Base-by-base conservation (phyloP, 495 filamentous ascomycete genomes). In the Hyaloscypha hepaticicola region DNA sequence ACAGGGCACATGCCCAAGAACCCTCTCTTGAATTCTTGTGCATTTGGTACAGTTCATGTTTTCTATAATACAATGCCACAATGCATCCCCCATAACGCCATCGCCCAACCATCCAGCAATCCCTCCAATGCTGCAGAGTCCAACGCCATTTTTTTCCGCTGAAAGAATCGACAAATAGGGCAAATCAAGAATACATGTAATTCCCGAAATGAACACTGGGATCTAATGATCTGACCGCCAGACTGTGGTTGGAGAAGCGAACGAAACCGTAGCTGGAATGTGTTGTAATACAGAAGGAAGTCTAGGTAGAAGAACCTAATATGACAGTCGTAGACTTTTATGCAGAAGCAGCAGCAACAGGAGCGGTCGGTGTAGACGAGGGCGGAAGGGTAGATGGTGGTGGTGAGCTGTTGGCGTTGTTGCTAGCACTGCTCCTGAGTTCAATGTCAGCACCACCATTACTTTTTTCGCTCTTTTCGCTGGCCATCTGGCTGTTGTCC, bases 401-500 rank as follows among this genome's bases (percentile, higher is more conserved):
- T 38, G 64, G 67, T 3, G 64, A 68, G 38, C 11, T 16, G 49
- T n/a, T 51, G 29, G 33, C 64, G 21, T 51, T 25, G 21, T 64
- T 56, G 45, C 55, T 60, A 3, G 57, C 45, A 26, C 48, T 52
- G 29, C 51, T 65, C 7, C 24, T 56, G 64, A 69, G 59, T 24
- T 69, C 66, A 29, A 68, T 45, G 25, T 68, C 69, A 8, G 60
- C 24, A 14, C 53, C 67, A 50, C 24, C 65, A 52, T 66, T 68
- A 49, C 64, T 70, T 63, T 71, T 71, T n/a, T 68, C 69, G 68
- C 90, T 90, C 61, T 72, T 72, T 21, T 64, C 66, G 67, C 90
- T 90, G 56, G 85, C 85, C 58, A 85, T 71, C 65, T 86, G 87
- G 66, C 84, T 87, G 72, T 82, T 87, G 61, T 87, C 87, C 62